These are phyloP conservation scores for Bipolaris cookei DNA, from an alignment of 2,329 filamentous ascomycete species.

Conservation along the genomic window DNA sequence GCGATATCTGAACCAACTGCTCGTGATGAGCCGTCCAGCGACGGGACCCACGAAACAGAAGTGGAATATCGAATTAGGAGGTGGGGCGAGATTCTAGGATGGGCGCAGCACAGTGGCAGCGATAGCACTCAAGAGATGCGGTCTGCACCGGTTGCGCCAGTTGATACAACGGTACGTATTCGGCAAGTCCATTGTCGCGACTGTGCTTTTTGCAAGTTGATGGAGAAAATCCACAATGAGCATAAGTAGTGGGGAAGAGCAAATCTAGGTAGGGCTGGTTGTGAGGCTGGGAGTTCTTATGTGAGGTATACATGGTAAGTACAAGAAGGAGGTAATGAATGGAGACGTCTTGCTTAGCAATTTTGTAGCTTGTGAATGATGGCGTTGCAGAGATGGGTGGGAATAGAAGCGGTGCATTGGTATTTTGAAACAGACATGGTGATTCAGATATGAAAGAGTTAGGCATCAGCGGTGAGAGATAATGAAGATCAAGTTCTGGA, in stretches of 20 bases:
- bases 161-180: conserved; percentile 14
- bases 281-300: neutral
- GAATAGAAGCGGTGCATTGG: neutral
- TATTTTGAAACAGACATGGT: neutral
- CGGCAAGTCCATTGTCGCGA: conserved; percentile 12
- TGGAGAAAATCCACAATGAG: neutral
- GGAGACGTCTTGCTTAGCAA: neutral
- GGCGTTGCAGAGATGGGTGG: neutral
- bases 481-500: too few relatives aligned
- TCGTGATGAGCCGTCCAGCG: neutral
- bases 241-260: too few relatives aligned
- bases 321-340: neutral
- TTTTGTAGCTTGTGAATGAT: neutral
- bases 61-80: neutral
- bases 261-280: neutral
- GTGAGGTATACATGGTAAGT: neutral
- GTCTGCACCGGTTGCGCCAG: neutral
- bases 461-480: too few relatives aligned
- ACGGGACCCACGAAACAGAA: neutral
- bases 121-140: neutral
- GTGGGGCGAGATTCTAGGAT: neutral
- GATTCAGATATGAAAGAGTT: neutral
- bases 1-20: neutral
- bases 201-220: conserved; percentile 22
- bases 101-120: neutral